phyloP scores from a whole-genome alignment of 495 filamentous ascomycete genomes.

The Echria macrotheca region DNA sequence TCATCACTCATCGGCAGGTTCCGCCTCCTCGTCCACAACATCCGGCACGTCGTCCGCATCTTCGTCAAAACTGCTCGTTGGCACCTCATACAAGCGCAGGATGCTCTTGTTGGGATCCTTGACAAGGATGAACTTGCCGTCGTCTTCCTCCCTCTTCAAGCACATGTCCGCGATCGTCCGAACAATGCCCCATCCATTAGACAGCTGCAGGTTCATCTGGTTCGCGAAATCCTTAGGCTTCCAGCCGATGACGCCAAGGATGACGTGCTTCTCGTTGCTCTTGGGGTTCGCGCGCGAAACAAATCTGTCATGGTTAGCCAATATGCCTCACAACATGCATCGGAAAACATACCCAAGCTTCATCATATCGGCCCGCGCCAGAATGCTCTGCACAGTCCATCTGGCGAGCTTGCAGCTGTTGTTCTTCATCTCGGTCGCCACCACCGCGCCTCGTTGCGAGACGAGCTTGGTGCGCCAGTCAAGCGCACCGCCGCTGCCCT shows the following conservation, averaged over 20 bases:
- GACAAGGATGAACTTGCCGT: slow-evolving; percentile 66
- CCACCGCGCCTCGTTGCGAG: slow-evolving; percentile 88
- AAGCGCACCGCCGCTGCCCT: slow-evolving; percentile 85
- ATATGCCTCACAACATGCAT: slow-evolving; percentile 18
- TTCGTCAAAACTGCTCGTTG: slow-evolving; percentile 74
- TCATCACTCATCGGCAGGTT: slow-evolving; percentile 34
- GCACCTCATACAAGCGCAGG: slow-evolving; percentile 87
- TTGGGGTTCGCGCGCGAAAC: slow-evolving; percentile 91
- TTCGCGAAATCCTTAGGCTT: slow-evolving; percentile 93
- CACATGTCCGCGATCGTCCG: slow-evolving; percentile 93
- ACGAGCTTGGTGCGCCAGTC: slow-evolving; percentile 95
- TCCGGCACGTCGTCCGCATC: slow-evolving; percentile 37
- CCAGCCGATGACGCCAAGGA: slow-evolving; percentile 93
- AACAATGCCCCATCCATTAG: slow-evolving; percentile 98
- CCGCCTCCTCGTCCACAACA: slow-evolving; percentile 21
- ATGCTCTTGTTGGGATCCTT: slow-evolving; percentile 96
- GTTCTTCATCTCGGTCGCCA: slow-evolving; percentile 99
- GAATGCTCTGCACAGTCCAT: slow-evolving; percentile 93
- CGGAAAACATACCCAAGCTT: slow-evolving; percentile 72
- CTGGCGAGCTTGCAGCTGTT: slow-evolving; percentile 95
- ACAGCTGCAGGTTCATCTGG: slow-evolving; percentile 95
- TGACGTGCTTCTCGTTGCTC: slow-evolving; percentile 80
- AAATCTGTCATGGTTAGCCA: slow-evolving; percentile 51
- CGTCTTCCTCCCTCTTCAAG: slow-evolving; percentile 55
- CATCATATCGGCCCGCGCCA: slow-evolving; percentile 93